These are phyloP conservation scores for Chlorella sorokiniana DNA, from an alignment of 139 green algal genomes.

Conservation along the genomic window DNA sequence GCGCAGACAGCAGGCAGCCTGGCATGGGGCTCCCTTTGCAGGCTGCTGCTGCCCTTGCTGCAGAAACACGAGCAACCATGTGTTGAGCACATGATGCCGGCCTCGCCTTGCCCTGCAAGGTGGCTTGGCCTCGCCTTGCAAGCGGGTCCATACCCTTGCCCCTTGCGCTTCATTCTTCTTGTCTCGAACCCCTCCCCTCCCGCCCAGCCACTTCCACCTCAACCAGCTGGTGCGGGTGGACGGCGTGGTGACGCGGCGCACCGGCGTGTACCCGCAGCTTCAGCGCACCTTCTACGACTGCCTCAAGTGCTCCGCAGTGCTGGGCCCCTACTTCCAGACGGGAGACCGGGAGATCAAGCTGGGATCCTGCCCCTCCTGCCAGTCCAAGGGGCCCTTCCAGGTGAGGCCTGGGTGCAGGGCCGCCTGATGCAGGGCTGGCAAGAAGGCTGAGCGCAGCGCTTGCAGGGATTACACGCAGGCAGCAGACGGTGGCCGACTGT, in stretches of 20 bases:
- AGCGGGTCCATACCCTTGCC: background rate
- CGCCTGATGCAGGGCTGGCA: background rate
- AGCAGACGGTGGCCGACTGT: too few species aligned
- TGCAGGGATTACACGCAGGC: background rate
- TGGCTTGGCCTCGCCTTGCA: background rate
- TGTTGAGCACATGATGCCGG: too few species aligned
- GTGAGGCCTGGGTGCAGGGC: slow-evolving; percentile 40
- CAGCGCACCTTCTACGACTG: slow-evolving; percentile 71
- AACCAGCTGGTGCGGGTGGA: slow-evolving; percentile 84
- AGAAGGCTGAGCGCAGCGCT: background rate
- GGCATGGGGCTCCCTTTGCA: background rate
- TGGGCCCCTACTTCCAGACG: slow-evolving; percentile 91
- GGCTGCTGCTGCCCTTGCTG: background rate
- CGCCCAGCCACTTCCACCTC: slow-evolving; percentile 79
- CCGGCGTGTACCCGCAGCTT: slow-evolving; percentile 97
- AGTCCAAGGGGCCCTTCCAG: slow-evolving; percentile 89
- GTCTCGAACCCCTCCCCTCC: background rate
- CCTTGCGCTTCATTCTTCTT: background rate
- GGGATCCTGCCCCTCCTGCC: slow-evolving; percentile 82
- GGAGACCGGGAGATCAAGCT: slow-evolving; percentile 78
- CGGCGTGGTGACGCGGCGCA: slow-evolving; percentile 95
- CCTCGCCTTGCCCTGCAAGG: too few species aligned
- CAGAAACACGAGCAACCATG: too few species aligned
- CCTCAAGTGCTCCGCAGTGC: slow-evolving; percentile 79
- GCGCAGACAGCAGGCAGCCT: background rate